Conservation (phyloP, 768 basidiomycete genomes). For the Terana coerulea region DNA sequence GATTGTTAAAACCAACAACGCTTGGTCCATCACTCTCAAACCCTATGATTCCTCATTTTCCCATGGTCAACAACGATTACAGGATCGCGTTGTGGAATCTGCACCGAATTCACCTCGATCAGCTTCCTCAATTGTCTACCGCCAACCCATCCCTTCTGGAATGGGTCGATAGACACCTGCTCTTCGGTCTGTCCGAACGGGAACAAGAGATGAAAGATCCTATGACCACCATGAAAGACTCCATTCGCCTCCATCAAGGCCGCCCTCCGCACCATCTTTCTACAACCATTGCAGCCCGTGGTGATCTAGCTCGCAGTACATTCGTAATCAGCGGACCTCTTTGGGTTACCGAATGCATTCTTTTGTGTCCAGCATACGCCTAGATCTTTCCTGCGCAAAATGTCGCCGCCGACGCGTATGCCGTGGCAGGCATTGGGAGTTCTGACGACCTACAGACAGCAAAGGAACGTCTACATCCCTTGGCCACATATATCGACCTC, state of each 20-base stretch:
- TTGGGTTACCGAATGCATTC: conserved; percentile 28
- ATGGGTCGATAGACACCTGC: background rate
- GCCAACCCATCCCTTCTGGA: background rate
- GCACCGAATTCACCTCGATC: background rate
- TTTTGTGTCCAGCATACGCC: conserved; percentile 38
- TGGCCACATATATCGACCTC: too few species aligned
- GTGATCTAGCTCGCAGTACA: too few species aligned
- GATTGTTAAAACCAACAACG: too few species aligned
- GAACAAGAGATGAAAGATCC: background rate
- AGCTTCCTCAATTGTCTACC: background rate
- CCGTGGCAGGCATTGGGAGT: too few species aligned
- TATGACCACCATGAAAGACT: too few species aligned
- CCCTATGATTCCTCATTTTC: background rate
- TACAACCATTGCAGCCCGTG: too few species aligned
- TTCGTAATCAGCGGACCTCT: background rate
- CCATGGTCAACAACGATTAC: background rate
- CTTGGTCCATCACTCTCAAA: background rate
- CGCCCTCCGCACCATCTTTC: too few species aligned
- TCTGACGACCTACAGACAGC: too few species aligned
- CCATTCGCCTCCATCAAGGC: too few species aligned
- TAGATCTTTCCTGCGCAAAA: conserved; percentile 49
- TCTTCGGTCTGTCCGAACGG: background rate
- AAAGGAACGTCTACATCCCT: too few species aligned
- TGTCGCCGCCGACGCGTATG: conserved; percentile 44
- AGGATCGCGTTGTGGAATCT: background rate